Evolutionary conservation across 1,284 basidiomycete genomes (phyloP).

Genomic region (Flammula alnicola): DNA sequence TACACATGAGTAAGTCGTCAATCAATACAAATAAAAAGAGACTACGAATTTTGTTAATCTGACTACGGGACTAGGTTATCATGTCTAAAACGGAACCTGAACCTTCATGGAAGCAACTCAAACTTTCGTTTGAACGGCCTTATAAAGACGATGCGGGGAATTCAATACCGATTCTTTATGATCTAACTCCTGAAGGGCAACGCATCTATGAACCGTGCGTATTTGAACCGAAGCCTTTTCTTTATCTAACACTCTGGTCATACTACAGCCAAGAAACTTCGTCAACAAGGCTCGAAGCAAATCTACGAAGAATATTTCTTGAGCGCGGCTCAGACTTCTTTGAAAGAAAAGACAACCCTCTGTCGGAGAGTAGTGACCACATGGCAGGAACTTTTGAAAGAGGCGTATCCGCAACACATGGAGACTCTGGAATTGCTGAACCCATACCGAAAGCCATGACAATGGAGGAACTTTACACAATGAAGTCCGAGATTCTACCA

Average conservation of each 20-base stretch:
- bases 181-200: slow-evolving; percentile 72
- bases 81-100: slow-evolving; percentile 32
- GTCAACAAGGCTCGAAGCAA: slow-evolving; percentile 58
- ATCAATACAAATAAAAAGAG: too few species aligned
- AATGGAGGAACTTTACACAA: slow-evolving; percentile 71
- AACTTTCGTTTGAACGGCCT: slow-evolving; percentile 72
- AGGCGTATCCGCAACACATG: slow-evolving; percentile 32
- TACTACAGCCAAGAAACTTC: slow-evolving; percentile 55
- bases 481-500: slow-evolving; percentile 71
- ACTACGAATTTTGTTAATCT: too few species aligned
- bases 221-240: slow-evolving; percentile 9
- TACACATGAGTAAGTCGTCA: too few species aligned
- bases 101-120: slow-evolving; percentile 60
- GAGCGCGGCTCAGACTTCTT: slow-evolving; percentile 80
- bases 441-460: slow-evolving; percentile 57
- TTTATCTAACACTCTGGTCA: slow-evolving; percentile 14
- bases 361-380: slow-evolving; percentile 27
- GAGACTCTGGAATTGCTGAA: slow-evolving; percentile 28
- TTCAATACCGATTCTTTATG: slow-evolving; percentile 62
- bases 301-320: slow-evolving; percentile 67
- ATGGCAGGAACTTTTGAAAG: slow-evolving; percentile 24
- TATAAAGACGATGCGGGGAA: slow-evolving; percentile 77
- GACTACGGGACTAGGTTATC: too few species aligned
- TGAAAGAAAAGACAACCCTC: slow-evolving; percentile 50
- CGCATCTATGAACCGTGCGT: slow-evolving; percentile 71